These are phyloP conservation scores for Gardenia jasminoides DNA, from an alignment of 257 asterid species.

Conservation along the genomic window DNA sequence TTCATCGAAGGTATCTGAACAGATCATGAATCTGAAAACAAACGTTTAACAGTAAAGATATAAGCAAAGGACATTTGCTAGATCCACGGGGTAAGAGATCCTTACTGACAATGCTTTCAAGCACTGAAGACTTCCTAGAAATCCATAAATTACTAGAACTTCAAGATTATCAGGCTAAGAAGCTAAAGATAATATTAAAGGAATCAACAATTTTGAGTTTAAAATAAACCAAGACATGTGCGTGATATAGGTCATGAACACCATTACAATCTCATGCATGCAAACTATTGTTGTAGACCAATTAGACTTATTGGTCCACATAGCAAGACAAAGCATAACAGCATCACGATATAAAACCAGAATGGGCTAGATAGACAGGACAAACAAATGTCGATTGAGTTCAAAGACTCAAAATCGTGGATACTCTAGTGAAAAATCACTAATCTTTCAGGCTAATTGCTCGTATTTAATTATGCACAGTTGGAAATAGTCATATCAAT, in stretches of 20 bases:
- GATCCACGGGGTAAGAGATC: conserved; percentile 99
- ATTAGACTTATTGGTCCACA: background rate
- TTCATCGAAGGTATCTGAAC: background rate
- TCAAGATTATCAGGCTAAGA: conserved; percentile 8
- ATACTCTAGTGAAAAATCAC: background rate
- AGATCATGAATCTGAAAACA: background rate
- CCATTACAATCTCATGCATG: background rate
- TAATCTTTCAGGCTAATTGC: background rate
- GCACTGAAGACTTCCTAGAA: conserved; percentile 97
- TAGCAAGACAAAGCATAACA: background rate
- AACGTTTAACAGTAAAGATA: conserved; percentile 6
- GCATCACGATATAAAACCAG: background rate
- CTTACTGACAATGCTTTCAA: conserved; percentile 94
- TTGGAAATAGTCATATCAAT: background rate
- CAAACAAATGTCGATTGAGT: background rate
- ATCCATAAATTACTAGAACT: conserved; percentile 49
- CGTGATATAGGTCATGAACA: background rate
- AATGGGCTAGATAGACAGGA: background rate
- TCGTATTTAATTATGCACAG: background rate
- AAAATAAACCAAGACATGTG: background rate
- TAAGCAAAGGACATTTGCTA: conserved; percentile 41
- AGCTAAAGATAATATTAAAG: background rate
- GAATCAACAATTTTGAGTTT: background rate
- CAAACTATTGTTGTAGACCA: background rate
- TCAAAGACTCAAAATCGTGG: too few species aligned